Evolutionary conservation across 257 asterid genomes (phyloP), one percentile per base, ranked within the genome.

Genomic region (Nicotiana tomentosiformis): DNA sequence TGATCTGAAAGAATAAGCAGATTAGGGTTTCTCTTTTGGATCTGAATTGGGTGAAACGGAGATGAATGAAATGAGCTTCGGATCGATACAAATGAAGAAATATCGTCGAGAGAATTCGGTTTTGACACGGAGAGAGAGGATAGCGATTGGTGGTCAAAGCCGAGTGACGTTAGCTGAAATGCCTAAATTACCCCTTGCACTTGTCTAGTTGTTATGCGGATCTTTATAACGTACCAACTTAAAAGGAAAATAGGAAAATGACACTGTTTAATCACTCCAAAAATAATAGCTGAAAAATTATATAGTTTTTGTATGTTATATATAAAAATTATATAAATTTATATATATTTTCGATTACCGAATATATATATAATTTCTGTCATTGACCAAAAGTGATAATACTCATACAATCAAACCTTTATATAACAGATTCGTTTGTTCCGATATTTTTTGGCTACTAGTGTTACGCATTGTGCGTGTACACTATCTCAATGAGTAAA

Each of bases 141-240:
- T 49, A 15, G 10, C 14, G 43, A 74, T 74, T 51, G 80, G 80
- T 46, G 26, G 62, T 49, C 80, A 74, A 74, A 49, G 80, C 23
- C 64, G 26, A 74, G 46, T 74, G 80, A 74, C 80, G 80, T 53
- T 51, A 74, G 80, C 2, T 49, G 62, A 49, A 74, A 74, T 74
- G 64, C 1, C 80, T 74, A 23, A 74, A 74, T 6, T 74, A 74
- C 64, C 80, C 80, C 80, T 74, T 3, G 26, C 43, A 74, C 80
- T 74, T 74, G 62, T 1, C 0, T 7, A 43, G 11, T 43, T 39
- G 49, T 14, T 15, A 26, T 6, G 14, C 7, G 12, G 61, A 14
- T 29, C 60, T 53, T 70, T 49, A 20, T 18, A 11, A 32, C 37
- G 20, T 39, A n/a, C 7, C 6, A 2, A 17, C 15, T 66, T 33